Evolutionary conservation across 495 filamentous ascomycete species (phyloP).

Genomic region (Baudoinia panamericana): DNA sequence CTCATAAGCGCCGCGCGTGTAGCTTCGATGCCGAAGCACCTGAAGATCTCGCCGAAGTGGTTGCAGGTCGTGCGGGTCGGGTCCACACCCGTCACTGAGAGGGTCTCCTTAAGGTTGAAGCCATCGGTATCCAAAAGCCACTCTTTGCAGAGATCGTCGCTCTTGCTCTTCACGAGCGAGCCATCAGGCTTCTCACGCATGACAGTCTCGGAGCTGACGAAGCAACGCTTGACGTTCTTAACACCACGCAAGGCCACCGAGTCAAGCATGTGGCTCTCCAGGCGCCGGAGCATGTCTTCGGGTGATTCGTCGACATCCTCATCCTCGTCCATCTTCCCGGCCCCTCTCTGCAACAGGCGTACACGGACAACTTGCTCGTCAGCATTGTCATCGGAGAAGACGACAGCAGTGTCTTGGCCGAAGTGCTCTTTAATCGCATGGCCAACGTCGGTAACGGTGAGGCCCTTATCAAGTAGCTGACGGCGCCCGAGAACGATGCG

Average conservation of each 20-base stretch:
- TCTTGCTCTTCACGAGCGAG: conserved; percentile 52
- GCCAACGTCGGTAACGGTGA: conserved; percentile 89
- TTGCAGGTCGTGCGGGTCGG: conserved; percentile 84
- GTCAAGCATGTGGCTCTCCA: conserved; percentile 83
- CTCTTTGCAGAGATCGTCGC: conserved; percentile 62
- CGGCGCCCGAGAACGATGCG: conserved; percentile 87
- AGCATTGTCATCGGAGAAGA: conserved; percentile 97
- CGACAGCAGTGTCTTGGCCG: conserved; percentile 73
- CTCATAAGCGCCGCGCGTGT: conserved; percentile 71
- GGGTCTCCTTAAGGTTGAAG: conserved; percentile 66
- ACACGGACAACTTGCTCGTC: conserved; percentile 91
- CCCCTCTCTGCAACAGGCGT: conserved; percentile 60
- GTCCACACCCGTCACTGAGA: conserved; percentile 80
- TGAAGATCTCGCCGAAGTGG: conserved; percentile 83
- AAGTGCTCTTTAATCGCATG: conserved; percentile 75
- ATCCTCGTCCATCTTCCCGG: conserved; percentile 52
- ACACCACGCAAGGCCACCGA: conserved; percentile 83
- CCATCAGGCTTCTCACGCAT: conserved; percentile 53
- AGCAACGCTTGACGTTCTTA: conserved; percentile 72
- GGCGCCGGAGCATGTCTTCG: conserved; percentile 76
- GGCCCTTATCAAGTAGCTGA: conserved; percentile 85
- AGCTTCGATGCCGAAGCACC: conserved; percentile 92
- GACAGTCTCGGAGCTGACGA: conserved; percentile 69
- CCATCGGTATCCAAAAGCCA: conserved; percentile 93
- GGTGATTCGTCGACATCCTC: conserved; percentile 72